Evolutionary conservation across 2,329 filamentous ascomycete genomes (phyloP).

Genomic region (Escovopsis weberi): DNA sequence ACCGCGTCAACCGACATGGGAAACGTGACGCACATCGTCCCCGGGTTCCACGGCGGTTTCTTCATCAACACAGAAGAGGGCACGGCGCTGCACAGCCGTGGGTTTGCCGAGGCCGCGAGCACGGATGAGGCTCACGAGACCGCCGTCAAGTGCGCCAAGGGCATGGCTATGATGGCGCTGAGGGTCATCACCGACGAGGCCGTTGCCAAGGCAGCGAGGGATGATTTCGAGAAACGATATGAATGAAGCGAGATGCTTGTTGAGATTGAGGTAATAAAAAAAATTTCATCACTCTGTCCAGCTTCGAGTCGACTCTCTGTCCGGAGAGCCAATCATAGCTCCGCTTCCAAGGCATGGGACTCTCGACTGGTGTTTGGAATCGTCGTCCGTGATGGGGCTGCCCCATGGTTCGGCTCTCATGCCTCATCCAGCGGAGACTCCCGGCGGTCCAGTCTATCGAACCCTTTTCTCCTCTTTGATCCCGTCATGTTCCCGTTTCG

Average conservation of each 20-base stretch:
- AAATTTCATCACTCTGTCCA: too few relatives aligned
- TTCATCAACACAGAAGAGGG: conserved; percentile 23
- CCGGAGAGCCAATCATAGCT: too few relatives aligned
- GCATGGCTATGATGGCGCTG: conserved; percentile 25
- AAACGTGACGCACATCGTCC: conserved; percentile 32
- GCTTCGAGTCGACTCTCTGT: too few relatives aligned
- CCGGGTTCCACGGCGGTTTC: conserved; percentile 34
- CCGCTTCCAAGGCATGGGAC: neutral
- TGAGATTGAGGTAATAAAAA: too few relatives aligned
- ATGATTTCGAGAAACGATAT: conserved; percentile 8
- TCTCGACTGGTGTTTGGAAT: too few relatives aligned
- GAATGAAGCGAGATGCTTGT: neutral
- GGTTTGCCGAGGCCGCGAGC: conserved; percentile 29
- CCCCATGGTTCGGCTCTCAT: too few relatives aligned
- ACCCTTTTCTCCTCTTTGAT: neutral
- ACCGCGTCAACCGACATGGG: conserved; percentile 34
- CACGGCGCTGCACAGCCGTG: conserved; percentile 23
- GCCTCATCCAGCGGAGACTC: too few relatives aligned
- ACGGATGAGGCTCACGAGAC: conserved; percentile 23
- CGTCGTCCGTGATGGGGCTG: neutral
- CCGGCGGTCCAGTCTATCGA: neutral
- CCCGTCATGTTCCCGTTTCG: neutral
- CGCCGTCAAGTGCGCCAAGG: conserved; percentile 30
- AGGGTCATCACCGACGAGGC: conserved; percentile 15
- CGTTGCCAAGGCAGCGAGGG: conserved; percentile 7